A percentile compares a stretch with the other conserved stretches of the same genome.
Conservation (phyloP, 2,329 filamentous ascomycete genomes). For the Phialophora tarda region DNA sequence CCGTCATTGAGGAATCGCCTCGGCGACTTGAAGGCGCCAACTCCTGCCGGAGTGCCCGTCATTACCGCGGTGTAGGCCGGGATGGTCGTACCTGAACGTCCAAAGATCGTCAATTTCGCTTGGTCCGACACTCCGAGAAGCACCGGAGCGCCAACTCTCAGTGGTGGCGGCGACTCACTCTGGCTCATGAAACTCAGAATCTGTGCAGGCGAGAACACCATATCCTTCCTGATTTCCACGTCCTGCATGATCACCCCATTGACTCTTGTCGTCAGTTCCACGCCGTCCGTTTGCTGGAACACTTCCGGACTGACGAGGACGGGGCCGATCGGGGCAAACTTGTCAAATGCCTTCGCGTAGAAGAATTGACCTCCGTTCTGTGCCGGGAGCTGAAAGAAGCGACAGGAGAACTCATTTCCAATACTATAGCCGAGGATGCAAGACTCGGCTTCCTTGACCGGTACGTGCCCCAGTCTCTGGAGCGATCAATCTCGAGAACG, state of each 20-base stretch:
- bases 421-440: slow-evolving; percentile 50
- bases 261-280: slow-evolving; percentile 48
- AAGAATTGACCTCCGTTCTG: slow-evolving; percentile 44
- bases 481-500: slow-evolving; percentile 8
- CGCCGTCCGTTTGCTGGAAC: slow-evolving; percentile 39
- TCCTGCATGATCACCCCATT: slow-evolving; percentile 54
- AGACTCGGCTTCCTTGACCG: slow-evolving; percentile 36
- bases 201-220: slow-evolving; percentile 54
- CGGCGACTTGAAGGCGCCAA: slow-evolving; percentile 44
- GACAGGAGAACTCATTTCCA: slow-evolving; percentile 48
- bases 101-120: background rate
- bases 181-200: slow-evolving; percentile 53
- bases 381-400: slow-evolving; percentile 47
- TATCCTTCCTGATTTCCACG: slow-evolving; percentile 46
- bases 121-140: background rate
- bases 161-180: slow-evolving; percentile 34
- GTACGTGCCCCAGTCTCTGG: slow-evolving; percentile 18
- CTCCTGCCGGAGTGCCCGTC: slow-evolving; percentile 56
- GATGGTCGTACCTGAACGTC: slow-evolving; percentile 50
- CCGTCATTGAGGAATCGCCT: slow-evolving; percentile 46
- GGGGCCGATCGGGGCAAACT: slow-evolving; percentile 52
- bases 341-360: slow-evolving; percentile 49
- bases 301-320: slow-evolving; percentile 48
- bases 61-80: slow-evolving; percentile 55
- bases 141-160: background rate